Evolutionary conservation across 179 eudicot genomes (phyloP), one percentile per base, ranked within the genome.

Genomic region (Corrigiola litoralis): DNA sequence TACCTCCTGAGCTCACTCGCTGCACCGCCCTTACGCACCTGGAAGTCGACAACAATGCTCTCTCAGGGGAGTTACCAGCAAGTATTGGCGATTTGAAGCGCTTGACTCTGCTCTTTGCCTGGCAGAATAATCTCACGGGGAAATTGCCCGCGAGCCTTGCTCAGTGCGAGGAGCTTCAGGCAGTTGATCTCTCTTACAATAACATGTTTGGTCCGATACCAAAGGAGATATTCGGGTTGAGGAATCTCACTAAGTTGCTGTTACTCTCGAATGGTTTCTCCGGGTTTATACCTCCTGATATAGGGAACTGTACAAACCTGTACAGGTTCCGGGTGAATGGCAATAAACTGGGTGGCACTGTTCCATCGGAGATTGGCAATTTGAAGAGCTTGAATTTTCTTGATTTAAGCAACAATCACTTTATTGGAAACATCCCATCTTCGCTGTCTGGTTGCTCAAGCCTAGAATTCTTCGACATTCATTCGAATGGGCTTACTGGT

Each of bases 51-150:
- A 91, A 89, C 82, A 89, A 91, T 49, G 60, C 33, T 1, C 67
- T 91, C 46, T 75, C 94, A 0, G 97, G 96, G 13, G 91, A 79
- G 58, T 83, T 91, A 51, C 97, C 97, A 7, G 61, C 38, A 27
- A 44, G 59, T 23, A 75, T 89, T n/a, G 90, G 96, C 25, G 80
- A 77, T 17, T 58, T 77, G 70, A 89, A 75, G 82, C 79, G 75
- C 70, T 69, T 91, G 78, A 86, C 72, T 47, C 72, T 89, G 49
- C 87, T 91, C 71, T 92, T 86, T 31, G 96, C 95, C 27, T 91
- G 96, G 97, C 78, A 79, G 66, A 92, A 91, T 68, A 85, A 81
- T 24, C 83, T 92, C 17, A 79, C 98, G 1, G 98, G 98, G 2
- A 75, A 54, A 18, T 85, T 92, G 57, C 96, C 96, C 6, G 69